These are phyloP conservation scores for Pseudogymnoascus sp. DNA, from an alignment of 2,329 filamentous ascomycete genomes.

Conservation along the genomic window DNA sequence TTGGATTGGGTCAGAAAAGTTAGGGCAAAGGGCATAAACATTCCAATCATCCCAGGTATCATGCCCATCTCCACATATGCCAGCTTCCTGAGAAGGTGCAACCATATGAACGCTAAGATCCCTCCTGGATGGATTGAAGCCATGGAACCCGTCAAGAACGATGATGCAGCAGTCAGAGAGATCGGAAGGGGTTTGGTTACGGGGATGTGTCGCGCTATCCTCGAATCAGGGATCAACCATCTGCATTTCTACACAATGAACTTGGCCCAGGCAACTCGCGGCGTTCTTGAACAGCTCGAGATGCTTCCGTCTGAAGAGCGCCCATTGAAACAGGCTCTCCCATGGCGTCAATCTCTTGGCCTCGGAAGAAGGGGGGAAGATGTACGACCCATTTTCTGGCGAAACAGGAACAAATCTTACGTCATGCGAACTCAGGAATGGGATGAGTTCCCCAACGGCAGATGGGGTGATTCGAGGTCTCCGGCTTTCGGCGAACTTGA, in stretches of 20 bases:
- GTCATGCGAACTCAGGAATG: constrained; percentile 93
- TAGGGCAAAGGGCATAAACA: constrained; percentile 72
- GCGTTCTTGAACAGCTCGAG: constrained; percentile 85
- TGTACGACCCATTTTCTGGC: constrained; percentile 97
- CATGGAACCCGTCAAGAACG: constrained; percentile 91
- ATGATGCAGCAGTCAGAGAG: constrained; percentile 86
- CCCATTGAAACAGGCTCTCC: constrained; percentile 80
- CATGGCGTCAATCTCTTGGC: constrained; percentile 91
- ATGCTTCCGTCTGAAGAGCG: constrained; percentile 71
- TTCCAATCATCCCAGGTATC: constrained; percentile 80
- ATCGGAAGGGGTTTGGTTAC: constrained; percentile 82
- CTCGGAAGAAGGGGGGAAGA: constrained; percentile 86
- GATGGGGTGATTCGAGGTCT: constrained; percentile 95
- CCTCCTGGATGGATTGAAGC: constrained; percentile 73
- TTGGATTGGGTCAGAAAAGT: constrained; percentile 83
- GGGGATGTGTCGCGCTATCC: constrained; percentile 79
- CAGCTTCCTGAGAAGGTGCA: constrained; percentile 81
- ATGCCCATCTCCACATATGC: constrained; percentile 95
- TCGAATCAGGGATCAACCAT: constrained; percentile 72
- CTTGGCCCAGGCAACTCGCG: constrained; percentile 83
- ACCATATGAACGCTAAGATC: constrained; percentile 82
- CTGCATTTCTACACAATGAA: constrained; percentile 99
- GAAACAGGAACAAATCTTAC: constrained; percentile 93
- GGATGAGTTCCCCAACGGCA: constrained; percentile 98
- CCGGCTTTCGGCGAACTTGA: constrained; percentile 95